phyloP scores from a whole-genome alignment of 306 rosid genomes.

The Argentina anserina region DNA sequence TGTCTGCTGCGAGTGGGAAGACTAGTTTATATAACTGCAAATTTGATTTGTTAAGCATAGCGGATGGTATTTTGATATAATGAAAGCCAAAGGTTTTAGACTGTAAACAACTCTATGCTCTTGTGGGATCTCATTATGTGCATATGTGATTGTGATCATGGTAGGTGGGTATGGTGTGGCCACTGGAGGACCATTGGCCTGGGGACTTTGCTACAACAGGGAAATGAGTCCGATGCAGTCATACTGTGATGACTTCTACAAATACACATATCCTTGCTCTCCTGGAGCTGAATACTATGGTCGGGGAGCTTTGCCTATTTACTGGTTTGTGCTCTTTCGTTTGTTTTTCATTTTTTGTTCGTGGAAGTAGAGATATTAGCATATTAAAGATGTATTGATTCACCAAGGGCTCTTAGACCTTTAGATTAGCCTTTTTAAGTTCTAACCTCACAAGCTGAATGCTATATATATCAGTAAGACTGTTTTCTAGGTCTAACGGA shows the following conservation, averaged over 20 bases:
- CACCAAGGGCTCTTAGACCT: neutral
- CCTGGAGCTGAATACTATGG: slow-evolving; percentile 91
- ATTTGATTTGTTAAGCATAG: neutral
- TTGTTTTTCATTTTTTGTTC: neutral
- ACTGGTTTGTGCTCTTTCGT: slow-evolving; percentile 52
- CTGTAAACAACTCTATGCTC: neutral
- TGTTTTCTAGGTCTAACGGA: neutral
- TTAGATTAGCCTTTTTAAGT: neutral
- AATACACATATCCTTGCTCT: slow-evolving; percentile 74
- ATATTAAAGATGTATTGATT: neutral
- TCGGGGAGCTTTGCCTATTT: slow-evolving; percentile 95
- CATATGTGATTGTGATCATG: slow-evolving; percentile 9
- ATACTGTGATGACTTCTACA: slow-evolving; percentile 83
- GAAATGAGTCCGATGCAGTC: slow-evolving; percentile 94
- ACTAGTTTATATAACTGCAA: neutral
- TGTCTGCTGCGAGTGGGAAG: neutral
- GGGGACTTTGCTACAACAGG: slow-evolving; percentile 92
- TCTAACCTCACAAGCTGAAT: neutral
- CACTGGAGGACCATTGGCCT: slow-evolving; percentile 92
- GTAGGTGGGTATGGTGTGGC: slow-evolving; percentile 98
- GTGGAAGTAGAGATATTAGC: neutral
- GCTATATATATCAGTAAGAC: neutral
- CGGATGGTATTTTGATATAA: neutral
- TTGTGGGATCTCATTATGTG: neutral
- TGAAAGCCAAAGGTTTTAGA: neutral